Evolutionary conservation across 2,329 filamentous ascomycete species (phyloP).

Genomic region (Coniella lustricola): DNA sequence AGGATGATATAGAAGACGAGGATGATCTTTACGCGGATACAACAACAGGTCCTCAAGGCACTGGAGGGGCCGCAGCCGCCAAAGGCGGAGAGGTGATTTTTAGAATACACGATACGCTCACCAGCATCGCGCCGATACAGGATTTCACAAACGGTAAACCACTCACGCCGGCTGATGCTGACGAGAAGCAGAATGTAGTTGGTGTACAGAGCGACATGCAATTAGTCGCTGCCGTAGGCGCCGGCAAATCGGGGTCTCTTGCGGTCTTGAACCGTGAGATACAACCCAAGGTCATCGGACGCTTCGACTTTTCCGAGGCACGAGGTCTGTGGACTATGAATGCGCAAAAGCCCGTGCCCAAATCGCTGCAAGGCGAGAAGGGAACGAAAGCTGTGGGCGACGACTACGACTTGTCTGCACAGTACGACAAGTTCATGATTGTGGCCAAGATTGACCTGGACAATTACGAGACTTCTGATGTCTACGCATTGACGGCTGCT

Average conservation of each 20-base stretch:
- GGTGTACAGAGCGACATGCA: constrained; percentile 51
- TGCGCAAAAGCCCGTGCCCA: constrained; percentile 59
- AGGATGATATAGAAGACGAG: constrained; percentile 52
- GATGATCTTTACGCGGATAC: constrained; percentile 60
- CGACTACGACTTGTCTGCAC: constrained; percentile 52
- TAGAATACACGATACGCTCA: constrained; percentile 66
- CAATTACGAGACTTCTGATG: constrained; percentile 68
- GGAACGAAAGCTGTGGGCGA: constrained; percentile 41
- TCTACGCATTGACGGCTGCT: constrained; percentile 67
- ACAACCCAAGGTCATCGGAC: constrained; percentile 62
- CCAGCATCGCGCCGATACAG: constrained; percentile 73
- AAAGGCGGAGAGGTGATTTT: constrained; percentile 64
- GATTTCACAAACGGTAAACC: constrained; percentile 64
- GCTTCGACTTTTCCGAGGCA: constrained; percentile 65
- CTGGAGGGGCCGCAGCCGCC: constrained; percentile 31
- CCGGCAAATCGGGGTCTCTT: constrained; percentile 60
- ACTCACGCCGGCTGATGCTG: constrained; percentile 34
- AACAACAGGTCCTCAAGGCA: constrained; percentile 27
- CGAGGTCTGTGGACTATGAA: constrained; percentile 76
- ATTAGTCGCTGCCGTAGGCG: constrained; percentile 55
- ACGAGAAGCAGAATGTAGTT: constrained; percentile 35
- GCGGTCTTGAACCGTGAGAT: constrained; percentile 73
- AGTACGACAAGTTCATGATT: constrained; percentile 76
- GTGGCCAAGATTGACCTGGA: constrained; percentile 64
- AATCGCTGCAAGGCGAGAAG: constrained; percentile 46